A percentile compares a stretch with the other conserved stretches of the same genome.
phyloP scores from a whole-genome alignment of 495 filamentous ascomycete genomes.

The Thermochaetoides thermophila region DNA sequence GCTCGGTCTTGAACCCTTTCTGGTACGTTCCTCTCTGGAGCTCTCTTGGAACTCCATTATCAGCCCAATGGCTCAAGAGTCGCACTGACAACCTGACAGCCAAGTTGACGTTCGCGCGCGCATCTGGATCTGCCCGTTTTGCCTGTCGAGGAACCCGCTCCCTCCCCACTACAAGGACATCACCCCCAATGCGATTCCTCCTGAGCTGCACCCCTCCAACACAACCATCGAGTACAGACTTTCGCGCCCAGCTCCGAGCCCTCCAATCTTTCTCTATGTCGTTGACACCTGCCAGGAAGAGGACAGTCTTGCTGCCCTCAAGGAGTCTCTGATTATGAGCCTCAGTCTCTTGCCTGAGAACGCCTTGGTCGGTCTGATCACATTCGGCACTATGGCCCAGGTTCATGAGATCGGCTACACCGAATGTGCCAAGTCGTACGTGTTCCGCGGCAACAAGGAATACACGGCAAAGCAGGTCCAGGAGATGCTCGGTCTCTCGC shows the following conservation, averaged over 20 bases:
- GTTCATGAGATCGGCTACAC: slow-evolving; percentile 97
- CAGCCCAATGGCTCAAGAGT: too few species aligned
- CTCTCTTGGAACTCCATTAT: neutral
- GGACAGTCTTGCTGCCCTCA: slow-evolving; percentile 87
- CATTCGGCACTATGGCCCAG: slow-evolving; percentile 96
- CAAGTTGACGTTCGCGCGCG: slow-evolving; percentile 90
- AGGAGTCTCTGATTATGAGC: slow-evolving; percentile 95
- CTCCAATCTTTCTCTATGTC: slow-evolving; percentile 94
- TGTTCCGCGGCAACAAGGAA: slow-evolving; percentile 96
- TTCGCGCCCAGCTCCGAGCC: slow-evolving; percentile 78
- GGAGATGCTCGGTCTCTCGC: slow-evolving; percentile 84
- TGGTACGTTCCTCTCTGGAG: slow-evolving; percentile 41
- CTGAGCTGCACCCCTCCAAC: slow-evolving; percentile 83
- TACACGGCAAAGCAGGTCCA: slow-evolving; percentile 93
- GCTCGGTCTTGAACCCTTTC: slow-evolving; percentile 93
- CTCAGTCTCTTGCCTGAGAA: slow-evolving; percentile 85
- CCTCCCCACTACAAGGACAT: slow-evolving; percentile 99
- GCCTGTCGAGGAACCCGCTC: slow-evolving; percentile 83
- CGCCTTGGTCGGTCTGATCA: slow-evolving; percentile 88
- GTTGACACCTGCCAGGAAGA: slow-evolving; percentile 99
- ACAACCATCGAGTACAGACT: slow-evolving; percentile 97
- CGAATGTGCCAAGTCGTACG: slow-evolving; percentile 98
- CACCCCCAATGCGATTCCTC: slow-evolving; percentile 82
- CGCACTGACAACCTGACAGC: too few species aligned
- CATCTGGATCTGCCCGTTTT: slow-evolving; percentile 98